Evolutionary conservation across 1,284 basidiomycete species (phyloP), one percentile per base, ranked within the genome.

Genomic region (Ceratobasidium papillatum): DNA sequence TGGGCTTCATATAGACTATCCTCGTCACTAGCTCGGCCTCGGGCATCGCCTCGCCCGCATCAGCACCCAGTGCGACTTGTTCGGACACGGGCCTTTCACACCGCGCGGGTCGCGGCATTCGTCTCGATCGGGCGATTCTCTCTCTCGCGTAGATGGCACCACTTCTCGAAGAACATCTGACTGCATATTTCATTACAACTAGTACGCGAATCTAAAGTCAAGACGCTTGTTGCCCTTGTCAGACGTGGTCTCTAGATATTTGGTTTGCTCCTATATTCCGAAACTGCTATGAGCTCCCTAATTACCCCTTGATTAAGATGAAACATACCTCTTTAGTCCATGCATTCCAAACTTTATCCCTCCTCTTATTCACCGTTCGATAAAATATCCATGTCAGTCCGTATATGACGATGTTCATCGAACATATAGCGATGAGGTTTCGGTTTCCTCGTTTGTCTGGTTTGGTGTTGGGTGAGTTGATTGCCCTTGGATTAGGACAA

Each of bases 121-220:
- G 41, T n/a, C 41, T 7, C 41, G 14, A 4, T 25, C 51, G 5
- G 51, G n/a, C 22, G 45, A 47, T 47, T 19, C 19, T 19, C 45
- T 11, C 45, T 47, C 45, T 7, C 45, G 45, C 19, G 45, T 7
- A 47, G 8, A 47, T 47, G 45, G 45, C 19, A 3, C 19, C 45
- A 47, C 19, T 47, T 47, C 45, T 9, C 45, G 45, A 47, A 47
- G 45, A 19, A 47, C 45, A 11, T 47, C 11, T n/a, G 41, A 43
- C 41, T 8, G 8, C 41, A 14, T 8, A 8, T 52, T 30, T 30
- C 22, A 52, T 25, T 30, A 52, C 51, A 52, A 51, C 52, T 52
- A 69, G 36, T 69, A 69, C 22, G 66, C 66, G 32, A 69, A 69
- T 45, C 66, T 69, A 58, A 69, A 69, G n/a, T 69, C 66, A 45